phyloP scores from a whole-genome alignment of 2,329 filamentous ascomycete genomes.

The Stachybotrys chartarum region DNA sequence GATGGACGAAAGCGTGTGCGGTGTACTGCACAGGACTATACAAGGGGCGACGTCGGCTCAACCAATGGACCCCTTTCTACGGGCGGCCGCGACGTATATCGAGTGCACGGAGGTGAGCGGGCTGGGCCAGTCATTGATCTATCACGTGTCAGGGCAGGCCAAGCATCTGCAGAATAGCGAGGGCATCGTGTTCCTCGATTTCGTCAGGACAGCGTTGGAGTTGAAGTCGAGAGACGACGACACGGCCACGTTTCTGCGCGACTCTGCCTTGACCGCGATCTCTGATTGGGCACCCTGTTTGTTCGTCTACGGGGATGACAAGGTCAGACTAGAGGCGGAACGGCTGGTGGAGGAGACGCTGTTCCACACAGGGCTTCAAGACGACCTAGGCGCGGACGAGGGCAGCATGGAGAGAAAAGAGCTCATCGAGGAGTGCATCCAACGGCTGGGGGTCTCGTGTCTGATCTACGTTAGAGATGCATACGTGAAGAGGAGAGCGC shows the following conservation, averaged over 20 bases:
- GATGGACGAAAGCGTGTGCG: slow-evolving; percentile 45
- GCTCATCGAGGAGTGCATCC: slow-evolving; percentile 17
- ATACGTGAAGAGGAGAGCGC: slow-evolving; percentile 32
- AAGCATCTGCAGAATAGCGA: slow-evolving; percentile 37
- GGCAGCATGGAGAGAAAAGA: slow-evolving; percentile 6
- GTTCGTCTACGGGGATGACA: slow-evolving; percentile 37
- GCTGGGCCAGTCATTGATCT: slow-evolving; percentile 30
- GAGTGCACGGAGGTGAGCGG: slow-evolving; percentile 26
- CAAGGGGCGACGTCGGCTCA: slow-evolving; percentile 33
- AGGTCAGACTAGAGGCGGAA: slow-evolving; percentile 34
- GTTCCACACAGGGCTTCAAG: slow-evolving; percentile 17
- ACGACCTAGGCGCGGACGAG: not conserved
- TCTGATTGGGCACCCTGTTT: slow-evolving; percentile 45
- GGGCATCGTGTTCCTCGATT: slow-evolving; percentile 40
- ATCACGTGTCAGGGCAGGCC: slow-evolving; percentile 37
- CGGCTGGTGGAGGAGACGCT: slow-evolving; percentile 35
- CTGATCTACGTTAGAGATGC: slow-evolving; percentile 39
- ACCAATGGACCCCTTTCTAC: slow-evolving; percentile 48
- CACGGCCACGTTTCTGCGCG: slow-evolving; percentile 11
- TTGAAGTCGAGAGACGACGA: slow-evolving; percentile 19
- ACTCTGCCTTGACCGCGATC: slow-evolving; percentile 15
- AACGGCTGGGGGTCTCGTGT: slow-evolving; percentile 36
- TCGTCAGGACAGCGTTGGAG: slow-evolving; percentile 24
- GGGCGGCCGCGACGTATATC: slow-evolving; percentile 49
- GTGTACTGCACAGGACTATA: slow-evolving; percentile 47